phyloP scores from a whole-genome alignment of 108 stramenopile species.

The Cyclotella cryptica region DNA sequence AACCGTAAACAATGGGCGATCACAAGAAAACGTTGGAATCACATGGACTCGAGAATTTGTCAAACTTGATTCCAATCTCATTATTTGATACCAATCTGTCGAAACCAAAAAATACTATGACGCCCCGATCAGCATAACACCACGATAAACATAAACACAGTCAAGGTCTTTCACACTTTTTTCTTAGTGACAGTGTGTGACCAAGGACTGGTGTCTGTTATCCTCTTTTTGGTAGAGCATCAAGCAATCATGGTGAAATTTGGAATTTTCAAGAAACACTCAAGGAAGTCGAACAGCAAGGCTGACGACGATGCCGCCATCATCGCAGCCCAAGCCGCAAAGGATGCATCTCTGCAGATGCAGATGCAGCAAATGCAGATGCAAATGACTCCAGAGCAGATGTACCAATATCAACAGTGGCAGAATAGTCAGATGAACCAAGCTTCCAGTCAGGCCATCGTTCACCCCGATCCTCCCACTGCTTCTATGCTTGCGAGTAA shows the following conservation, averaged over 20 bases:
- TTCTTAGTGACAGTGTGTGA: too few relatives aligned
- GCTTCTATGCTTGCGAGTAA: slow-evolving; percentile 2
- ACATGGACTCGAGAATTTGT: too few relatives aligned
- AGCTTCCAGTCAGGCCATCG: neutral
- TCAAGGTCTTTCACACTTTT: too few relatives aligned
- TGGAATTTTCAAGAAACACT: neutral
- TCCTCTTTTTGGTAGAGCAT: neutral
- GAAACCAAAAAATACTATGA: too few relatives aligned
- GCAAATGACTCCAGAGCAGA: slow-evolving; percentile 1
- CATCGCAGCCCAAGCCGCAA: slow-evolving; percentile 1
- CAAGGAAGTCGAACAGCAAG: neutral
- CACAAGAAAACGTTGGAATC: too few relatives aligned
- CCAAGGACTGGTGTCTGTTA: neutral
- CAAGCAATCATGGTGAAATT: slow-evolving; percentile 16
- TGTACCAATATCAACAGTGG: neutral
- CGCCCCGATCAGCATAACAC: too few relatives aligned
- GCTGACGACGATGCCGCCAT: neutral
- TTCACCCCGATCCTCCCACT: slow-evolving; percentile 1
- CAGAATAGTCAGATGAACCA: neutral
- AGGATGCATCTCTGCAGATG: neutral
- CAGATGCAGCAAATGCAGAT: slow-evolving; percentile 12
- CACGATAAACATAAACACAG: too few relatives aligned
- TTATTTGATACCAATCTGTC: too few relatives aligned
- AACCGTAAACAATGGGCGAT: too few relatives aligned
- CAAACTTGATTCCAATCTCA: too few relatives aligned